Evolutionary conservation across 2,329 filamentous ascomycete species (phyloP).

Genomic region (Endoconidiophora polonica): DNA sequence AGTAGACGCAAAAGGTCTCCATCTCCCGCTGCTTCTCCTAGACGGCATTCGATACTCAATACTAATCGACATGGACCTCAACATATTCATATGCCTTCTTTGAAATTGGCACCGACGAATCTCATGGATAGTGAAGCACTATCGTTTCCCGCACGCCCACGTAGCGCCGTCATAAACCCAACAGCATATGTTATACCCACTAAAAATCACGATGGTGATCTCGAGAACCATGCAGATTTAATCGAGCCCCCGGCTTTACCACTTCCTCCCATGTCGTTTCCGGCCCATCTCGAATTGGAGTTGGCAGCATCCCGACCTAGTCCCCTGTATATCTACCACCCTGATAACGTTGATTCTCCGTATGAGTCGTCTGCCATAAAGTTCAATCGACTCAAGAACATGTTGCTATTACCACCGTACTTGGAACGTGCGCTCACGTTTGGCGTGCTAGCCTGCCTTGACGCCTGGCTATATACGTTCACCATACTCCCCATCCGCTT

Average conservation of each 20-base stretch:
- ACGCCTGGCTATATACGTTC: conserved; percentile 92
- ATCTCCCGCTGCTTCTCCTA: not conserved
- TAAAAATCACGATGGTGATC: conserved; percentile 13
- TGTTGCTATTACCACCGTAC: conserved; percentile 62
- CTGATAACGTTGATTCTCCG: conserved; percentile 40
- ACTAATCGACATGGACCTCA: no score
- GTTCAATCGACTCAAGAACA: conserved; percentile 80
- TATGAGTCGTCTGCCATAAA: conserved; percentile 91
- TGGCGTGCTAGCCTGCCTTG: conserved; percentile 76
- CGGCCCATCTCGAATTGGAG: conserved; percentile 48
- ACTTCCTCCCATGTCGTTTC: conserved; percentile 49
- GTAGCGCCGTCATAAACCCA: conserved; percentile 27
- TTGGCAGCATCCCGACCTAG: conserved; percentile 44
- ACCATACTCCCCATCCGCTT: conserved; percentile 89
- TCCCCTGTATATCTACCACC: conserved; percentile 48
- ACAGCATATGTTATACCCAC: conserved; percentile 13
- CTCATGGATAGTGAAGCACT: conserved; percentile 29
- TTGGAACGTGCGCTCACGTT: conserved; percentile 77
- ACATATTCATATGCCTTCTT: not conserved
- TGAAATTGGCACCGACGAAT: conserved; percentile 31
- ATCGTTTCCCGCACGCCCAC: conserved; percentile 17
- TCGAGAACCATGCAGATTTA: not conserved
- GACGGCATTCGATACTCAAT: not conserved
- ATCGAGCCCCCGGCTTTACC: conserved; percentile 36
- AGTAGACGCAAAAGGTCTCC: conserved; percentile 5